These are phyloP conservation scores for Chenopodium berlandieri DNA, from an alignment of 148 eudicot genomes.

Conservation along the genomic window DNA sequence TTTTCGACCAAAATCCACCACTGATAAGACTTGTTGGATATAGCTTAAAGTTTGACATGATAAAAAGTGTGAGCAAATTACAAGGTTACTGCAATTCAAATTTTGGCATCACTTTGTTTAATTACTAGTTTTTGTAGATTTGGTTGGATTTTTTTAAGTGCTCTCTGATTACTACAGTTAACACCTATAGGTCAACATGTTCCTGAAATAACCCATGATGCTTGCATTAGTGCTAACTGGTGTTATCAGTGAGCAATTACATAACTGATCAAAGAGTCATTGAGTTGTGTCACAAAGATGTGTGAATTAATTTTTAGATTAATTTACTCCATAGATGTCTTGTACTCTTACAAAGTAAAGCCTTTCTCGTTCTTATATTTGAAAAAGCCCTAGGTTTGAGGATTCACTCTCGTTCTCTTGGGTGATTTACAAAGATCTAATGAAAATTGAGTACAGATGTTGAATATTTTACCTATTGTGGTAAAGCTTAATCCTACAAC, in stretches of 20 bases:
- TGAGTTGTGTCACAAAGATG: not conserved
- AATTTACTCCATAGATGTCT: not conserved
- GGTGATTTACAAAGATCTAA: not conserved
- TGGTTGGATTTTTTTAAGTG: not conserved
- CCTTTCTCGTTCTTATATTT: not conserved
- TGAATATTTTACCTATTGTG: not conserved
- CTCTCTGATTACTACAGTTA: too few relatives aligned
- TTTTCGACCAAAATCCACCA: too few relatives aligned
- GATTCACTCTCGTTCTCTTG: not conserved
- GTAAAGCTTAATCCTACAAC: not conserved
- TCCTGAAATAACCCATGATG: not conserved
- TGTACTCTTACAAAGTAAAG: not conserved
- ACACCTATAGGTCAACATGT: not conserved
- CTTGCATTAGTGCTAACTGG: not conserved
- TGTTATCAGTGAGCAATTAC: not conserved
- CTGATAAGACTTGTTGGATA: too few relatives aligned
- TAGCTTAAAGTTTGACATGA: not conserved
- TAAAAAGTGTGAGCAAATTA: not conserved
- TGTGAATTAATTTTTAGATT: not conserved
- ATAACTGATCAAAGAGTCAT: not conserved
- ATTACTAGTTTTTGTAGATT: not conserved
- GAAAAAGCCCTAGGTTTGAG: not conserved
- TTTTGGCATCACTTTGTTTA: not conserved
- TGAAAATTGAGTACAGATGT: not conserved
- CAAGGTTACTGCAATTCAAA: not conserved